These are phyloP conservation scores for Claviceps sp. DNA, from an alignment of 2,329 filamentous ascomycete genomes.

Conservation along the genomic window DNA sequence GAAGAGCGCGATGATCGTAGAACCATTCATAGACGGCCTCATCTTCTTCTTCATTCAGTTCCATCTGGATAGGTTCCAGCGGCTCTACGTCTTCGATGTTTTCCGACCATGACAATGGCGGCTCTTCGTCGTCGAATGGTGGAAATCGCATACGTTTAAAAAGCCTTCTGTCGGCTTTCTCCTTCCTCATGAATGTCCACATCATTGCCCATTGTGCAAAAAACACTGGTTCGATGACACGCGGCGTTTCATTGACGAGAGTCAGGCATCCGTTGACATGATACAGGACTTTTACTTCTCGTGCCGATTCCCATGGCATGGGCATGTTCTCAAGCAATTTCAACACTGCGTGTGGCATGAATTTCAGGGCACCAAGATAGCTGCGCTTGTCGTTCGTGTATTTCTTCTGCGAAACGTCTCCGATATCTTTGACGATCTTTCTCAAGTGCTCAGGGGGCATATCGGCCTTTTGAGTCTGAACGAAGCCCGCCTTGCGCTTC, in stretches of 20 bases:
- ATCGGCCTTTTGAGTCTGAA: slow-evolving; percentile 96
- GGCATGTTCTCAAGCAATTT: slow-evolving; percentile 99
- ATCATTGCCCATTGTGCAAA: slow-evolving; percentile 98
- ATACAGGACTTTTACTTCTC: slow-evolving; percentile 95
- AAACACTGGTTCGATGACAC: slow-evolving; percentile 95
- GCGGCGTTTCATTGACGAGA: slow-evolving; percentile 87
- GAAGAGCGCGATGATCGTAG: slow-evolving; percentile 82
- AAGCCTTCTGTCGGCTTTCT: slow-evolving; percentile 88
- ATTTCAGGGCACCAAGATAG: slow-evolving; percentile 93
- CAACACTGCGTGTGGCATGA: slow-evolving; percentile 96
- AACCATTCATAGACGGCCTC: slow-evolving; percentile 90
- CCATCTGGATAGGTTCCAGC: slow-evolving; percentile 95
- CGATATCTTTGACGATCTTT: slow-evolving; percentile 97
- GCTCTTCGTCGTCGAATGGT: slow-evolving; percentile 96
- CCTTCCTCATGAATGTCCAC: slow-evolving; percentile 97
- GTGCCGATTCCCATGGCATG: slow-evolving; percentile 96
- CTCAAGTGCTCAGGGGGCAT: slow-evolving; percentile 97
- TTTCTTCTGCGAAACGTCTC: slow-evolving; percentile 98
- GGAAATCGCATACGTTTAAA: slow-evolving; percentile 99
- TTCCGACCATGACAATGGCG: slow-evolving; percentile 92
- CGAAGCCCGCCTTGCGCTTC: slow-evolving; percentile 91
- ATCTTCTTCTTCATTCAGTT: slow-evolving; percentile 89
- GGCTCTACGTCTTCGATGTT: slow-evolving; percentile 98
- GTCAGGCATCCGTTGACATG: slow-evolving; percentile 97
- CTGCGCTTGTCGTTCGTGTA: slow-evolving; percentile 98